Evolutionary conservation across 257 asterid genomes (phyloP).

Genomic region (Nicotiana otophora): DNA sequence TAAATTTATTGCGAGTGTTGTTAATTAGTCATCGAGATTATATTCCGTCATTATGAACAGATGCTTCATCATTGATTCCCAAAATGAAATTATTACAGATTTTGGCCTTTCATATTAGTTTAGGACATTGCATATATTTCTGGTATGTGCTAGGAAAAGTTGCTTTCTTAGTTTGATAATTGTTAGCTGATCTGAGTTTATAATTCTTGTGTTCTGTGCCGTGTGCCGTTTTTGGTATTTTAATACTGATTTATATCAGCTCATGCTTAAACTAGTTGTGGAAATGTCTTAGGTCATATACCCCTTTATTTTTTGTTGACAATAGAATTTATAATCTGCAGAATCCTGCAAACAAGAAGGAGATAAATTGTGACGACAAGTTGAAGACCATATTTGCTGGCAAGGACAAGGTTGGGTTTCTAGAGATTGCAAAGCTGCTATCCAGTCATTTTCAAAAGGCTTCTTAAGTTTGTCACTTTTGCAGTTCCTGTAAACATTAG

Average conservation of each 20-base stretch:
- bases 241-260: too few relatives aligned
- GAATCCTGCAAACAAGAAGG: slow-evolving; percentile 58
- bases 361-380: slow-evolving; percentile 53
- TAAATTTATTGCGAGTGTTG: background rate
- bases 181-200: background rate
- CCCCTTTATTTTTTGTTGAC: background rate
- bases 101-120: background rate
- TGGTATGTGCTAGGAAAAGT: background rate
- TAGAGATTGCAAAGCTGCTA: slow-evolving; percentile 42
- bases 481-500: background rate
- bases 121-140: background rate
- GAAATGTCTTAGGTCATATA: background rate
- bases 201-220: background rate
- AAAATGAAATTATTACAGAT: background rate
- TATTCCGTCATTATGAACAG: background rate
- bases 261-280: background rate
- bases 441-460: slow-evolving; percentile 45
- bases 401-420: slow-evolving; percentile 52
- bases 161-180: background rate
- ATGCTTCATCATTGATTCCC: background rate
- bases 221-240: too few relatives aligned
- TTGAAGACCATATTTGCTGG: slow-evolving; percentile 52
- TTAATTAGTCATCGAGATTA: too few relatives aligned
- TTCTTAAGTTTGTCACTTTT: slow-evolving; percentile 12
- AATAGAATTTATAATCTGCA: slow-evolving; percentile 18